Evolutionary conservation across 2,329 filamentous ascomycete genomes (phyloP), one percentile per base, ranked within the genome.

Genomic region (Botrytis cinerea): DNA sequence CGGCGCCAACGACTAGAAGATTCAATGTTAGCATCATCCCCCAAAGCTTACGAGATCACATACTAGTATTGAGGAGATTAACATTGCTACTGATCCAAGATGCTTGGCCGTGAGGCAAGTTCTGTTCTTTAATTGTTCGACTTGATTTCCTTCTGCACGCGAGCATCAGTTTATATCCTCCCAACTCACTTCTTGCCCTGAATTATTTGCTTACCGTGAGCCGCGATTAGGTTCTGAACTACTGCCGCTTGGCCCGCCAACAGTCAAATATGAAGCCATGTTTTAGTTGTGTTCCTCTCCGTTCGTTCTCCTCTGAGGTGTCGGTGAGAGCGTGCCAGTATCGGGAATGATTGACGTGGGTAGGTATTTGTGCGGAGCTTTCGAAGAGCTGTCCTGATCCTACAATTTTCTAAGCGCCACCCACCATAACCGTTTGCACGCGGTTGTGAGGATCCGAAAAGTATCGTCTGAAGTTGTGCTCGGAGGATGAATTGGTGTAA

Each of bases 51-150:
- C 68, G 38, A 61, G n/a, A 60, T 16, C 73, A 79, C 89, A 74
- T 87, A 96, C 93, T 99, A 28, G 96, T 99, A 83, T 99, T 99
- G 76, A 98, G 87, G 76, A 99, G 86, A 82, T 99, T 99, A 84
- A 98, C 92, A 77, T 96, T 92, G 81, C 95, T 97, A 84, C 94
- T 97, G 71, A 92, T 83, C 90, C 93, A 97, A 78, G 93, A 92
- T 78, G 96, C 96, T 80, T 95, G 89, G 72, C 96, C 95, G 28
- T 66, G 59, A 74, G 83, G 79, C 83, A 80, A 78, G 61, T 92
- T 92, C 73, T 87, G 88, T 82, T 92, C 90, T 84, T 94, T 94
- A 79, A 91, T 90, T 76, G 87, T 75, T 43, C 78, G 74, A 51
- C 75, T 79, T 14, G 77, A 76, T 35, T 78, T 73, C 28, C 78